phyloP scores from a whole-genome alignment of 129 eudicot genomes.

The Rutidosis leptorrhynchoides region DNA sequence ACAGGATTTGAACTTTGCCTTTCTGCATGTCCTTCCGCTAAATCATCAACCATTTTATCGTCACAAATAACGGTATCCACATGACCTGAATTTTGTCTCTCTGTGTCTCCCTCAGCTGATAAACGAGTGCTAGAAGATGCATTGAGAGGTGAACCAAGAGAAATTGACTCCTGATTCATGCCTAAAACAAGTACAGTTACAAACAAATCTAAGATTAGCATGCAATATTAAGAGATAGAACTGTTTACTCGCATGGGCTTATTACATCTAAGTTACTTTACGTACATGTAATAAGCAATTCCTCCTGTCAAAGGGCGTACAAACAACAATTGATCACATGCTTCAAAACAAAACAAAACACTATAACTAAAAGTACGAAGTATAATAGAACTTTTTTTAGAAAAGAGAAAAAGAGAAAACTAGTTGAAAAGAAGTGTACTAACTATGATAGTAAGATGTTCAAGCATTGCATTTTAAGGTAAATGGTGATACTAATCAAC shows the following conservation, averaged over 20 bases:
- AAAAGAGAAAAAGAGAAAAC: background rate
- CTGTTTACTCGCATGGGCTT: background rate
- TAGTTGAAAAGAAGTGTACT: background rate
- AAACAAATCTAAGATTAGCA: background rate
- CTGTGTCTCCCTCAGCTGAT: slow-evolving; percentile 14
- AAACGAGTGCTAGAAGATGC: slow-evolving; percentile 21
- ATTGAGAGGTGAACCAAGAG: background rate
- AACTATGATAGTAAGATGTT: background rate
- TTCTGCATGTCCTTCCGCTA: no score
- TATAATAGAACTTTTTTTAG: no score
- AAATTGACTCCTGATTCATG: background rate
- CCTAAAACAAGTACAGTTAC: slow-evolving; percentile 10
- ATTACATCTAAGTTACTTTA: background rate
- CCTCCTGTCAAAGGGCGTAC: background rate
- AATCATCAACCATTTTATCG: no score
- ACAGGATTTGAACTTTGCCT: no score
- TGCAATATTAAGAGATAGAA: background rate
- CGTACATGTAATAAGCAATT: background rate
- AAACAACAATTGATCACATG: background rate
- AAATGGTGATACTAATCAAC: background rate
- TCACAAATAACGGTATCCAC: background rate
- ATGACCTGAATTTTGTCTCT: background rate
- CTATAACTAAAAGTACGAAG: background rate
- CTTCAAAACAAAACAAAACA: background rate
- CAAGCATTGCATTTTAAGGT: background rate